phyloP scores from a whole-genome alignment of 176 grass and related monocot species.

The Neostapfia colusana region DNA sequence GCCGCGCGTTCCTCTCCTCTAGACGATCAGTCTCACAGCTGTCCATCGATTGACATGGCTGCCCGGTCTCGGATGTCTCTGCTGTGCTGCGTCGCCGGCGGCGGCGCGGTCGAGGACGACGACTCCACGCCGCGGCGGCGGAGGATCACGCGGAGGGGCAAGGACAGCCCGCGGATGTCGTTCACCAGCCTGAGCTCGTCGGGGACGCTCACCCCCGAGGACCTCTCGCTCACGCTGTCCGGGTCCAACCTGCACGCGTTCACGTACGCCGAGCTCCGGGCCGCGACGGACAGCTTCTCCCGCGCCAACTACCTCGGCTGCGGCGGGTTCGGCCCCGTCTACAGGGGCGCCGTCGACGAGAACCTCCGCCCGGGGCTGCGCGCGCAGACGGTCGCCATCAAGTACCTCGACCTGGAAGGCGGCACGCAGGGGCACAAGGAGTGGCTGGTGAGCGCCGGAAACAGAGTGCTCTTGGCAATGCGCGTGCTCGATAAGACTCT shows the following conservation, averaged over 20 bases:
- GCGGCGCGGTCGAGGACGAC: neutral
- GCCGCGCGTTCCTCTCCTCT: neutral
- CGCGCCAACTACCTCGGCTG: slow-evolving; percentile 75
- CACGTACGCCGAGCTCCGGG: slow-evolving; percentile 66
- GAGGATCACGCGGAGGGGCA: slow-evolving; percentile 24
- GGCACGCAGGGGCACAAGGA: slow-evolving; percentile 81
- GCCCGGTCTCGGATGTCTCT: slow-evolving; percentile 20
- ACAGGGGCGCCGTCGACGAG: slow-evolving; percentile 65
- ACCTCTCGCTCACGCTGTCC: slow-evolving; percentile 67
- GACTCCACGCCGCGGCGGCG: neutral
- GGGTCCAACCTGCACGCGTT: slow-evolving; percentile 79
- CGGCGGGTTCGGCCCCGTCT: slow-evolving; percentile 81
- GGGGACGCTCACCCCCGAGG: slow-evolving; percentile 66
- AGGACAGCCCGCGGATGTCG: slow-evolving; percentile 50
- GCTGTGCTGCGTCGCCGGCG: slow-evolving; percentile 45
- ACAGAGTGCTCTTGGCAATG: slow-evolving; percentile 31
- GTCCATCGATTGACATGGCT: neutral
- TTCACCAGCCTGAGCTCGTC: slow-evolving; percentile 67
- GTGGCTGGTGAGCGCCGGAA: slow-evolving; percentile 73
- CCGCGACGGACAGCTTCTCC: slow-evolving; percentile 57
- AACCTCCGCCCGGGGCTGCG: slow-evolving; percentile 52
- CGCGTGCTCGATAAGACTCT: neutral
- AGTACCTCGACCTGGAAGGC: slow-evolving; percentile 81
- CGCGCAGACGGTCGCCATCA: slow-evolving; percentile 70
- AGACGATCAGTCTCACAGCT: neutral